Evolutionary conservation across 2,329 filamentous ascomycete species (phyloP).

Genomic region (Hysterium pulicare): DNA sequence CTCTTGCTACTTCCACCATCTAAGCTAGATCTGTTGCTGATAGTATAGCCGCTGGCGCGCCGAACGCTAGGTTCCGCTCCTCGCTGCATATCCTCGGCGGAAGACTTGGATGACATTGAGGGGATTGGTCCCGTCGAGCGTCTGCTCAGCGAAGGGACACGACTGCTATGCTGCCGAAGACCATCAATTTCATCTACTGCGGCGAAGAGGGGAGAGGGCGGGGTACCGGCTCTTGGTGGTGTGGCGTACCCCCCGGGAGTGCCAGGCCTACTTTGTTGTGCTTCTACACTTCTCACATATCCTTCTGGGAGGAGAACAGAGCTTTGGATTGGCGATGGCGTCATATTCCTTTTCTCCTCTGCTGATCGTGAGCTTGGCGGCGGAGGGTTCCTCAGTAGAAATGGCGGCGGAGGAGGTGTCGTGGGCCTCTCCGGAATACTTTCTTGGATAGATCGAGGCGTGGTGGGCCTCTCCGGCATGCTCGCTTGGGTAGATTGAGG

Average conservation of each 20-base stretch:
- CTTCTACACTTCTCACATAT: no score
- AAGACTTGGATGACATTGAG: conserved; percentile 22
- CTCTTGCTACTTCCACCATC: conserved; percentile 13
- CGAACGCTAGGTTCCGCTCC: conserved; percentile 9
- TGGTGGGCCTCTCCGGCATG: no score
- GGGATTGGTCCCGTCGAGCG: conserved; percentile 21
- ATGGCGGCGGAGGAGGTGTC: no score
- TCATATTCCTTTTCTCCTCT: no score
- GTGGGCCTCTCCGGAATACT: no score
- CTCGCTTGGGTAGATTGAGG: no score
- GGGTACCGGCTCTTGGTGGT: conserved; percentile 22
- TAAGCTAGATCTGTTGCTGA: conserved; percentile 16
- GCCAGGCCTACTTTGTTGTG: background rate
- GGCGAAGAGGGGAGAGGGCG: conserved; percentile 31
- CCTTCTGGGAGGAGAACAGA: no score
- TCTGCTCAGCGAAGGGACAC: conserved; percentile 22
- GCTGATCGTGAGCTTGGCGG: no score
- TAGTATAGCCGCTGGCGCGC: conserved; percentile 29
- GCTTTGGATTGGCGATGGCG: no score
- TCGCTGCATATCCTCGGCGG: no score
- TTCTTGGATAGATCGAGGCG: no score
- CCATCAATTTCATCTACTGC: conserved; percentile 34
- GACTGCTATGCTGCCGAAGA: conserved; percentile 23
- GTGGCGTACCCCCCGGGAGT: conserved; percentile 23
- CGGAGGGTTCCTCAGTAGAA: no score